These are phyloP conservation scores for Tylopilus sp. DNA, from an alignment of 768 basidiomycete genomes.

Conservation along the genomic window DNA sequence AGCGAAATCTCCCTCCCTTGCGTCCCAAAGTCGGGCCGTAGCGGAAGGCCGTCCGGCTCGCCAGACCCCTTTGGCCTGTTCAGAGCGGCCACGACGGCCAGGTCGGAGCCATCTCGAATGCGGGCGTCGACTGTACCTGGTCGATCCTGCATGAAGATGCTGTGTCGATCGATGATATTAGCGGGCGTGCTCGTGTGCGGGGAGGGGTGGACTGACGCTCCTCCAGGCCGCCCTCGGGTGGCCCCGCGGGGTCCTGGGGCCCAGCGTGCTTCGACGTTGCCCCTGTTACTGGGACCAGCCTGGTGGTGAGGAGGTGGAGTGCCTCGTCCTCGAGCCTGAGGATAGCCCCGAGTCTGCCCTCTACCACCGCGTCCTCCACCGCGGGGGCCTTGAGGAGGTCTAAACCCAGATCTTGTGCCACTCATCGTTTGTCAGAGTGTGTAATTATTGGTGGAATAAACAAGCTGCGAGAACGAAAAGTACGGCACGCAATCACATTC, in stretches of 20 bases:
- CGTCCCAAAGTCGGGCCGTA: constrained; percentile 45
- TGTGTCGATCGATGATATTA: neutral
- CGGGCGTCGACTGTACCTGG: constrained; percentile 55
- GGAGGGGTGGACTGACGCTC: constrained; percentile 13
- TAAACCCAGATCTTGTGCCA: neutral
- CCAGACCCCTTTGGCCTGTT: constrained; percentile 11
- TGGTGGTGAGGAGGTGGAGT: too few species aligned
- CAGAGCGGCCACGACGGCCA: constrained; percentile 34
- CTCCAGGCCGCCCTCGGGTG: constrained; percentile 14
- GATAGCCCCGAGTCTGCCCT: neutral
- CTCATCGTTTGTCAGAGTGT: constrained; percentile 1
- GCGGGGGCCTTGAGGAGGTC: constrained; percentile 18
- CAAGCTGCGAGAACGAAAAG: too few species aligned
- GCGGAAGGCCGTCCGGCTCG: constrained; percentile 32
- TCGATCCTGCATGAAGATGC: constrained; percentile 33
- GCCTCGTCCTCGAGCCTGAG: too few species aligned
- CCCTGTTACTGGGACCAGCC: too few species aligned
- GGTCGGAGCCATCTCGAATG: constrained; percentile 38
- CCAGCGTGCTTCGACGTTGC: too few species aligned
- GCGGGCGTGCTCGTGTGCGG: neutral
- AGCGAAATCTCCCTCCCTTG: constrained; percentile 38
- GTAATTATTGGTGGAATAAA: neutral
- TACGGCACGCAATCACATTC: too few species aligned
- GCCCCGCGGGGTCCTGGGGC: constrained; percentile 24
- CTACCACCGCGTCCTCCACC: constrained; percentile 21